Conservation (phyloP, 495 filamentous ascomycete genomes). For the Alectoria sarmentosa region DNA sequence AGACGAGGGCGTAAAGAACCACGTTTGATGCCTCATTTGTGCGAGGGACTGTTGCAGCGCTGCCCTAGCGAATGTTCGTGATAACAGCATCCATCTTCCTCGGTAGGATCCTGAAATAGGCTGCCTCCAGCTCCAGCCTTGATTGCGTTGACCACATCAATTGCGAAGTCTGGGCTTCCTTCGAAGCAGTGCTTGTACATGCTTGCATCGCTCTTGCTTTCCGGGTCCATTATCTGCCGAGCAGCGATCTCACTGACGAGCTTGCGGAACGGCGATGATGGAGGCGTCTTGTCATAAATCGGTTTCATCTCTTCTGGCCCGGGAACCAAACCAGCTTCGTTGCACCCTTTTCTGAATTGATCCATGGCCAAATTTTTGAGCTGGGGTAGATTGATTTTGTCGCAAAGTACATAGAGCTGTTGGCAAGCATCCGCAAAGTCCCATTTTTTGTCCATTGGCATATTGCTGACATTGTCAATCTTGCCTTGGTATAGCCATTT, state of each 20-base stretch:
- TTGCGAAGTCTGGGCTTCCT: constrained; percentile 39
- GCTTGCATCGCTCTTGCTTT: constrained; percentile 36
- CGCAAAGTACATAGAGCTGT: constrained; percentile 43
- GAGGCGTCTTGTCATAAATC: constrained; percentile 36
- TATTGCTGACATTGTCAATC: constrained; percentile 37
- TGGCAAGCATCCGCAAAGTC: constrained; percentile 43
- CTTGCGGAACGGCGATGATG: constrained; percentile 36
- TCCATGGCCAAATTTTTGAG: constrained; percentile 45
- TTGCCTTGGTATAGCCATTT: constrained; percentile 47
- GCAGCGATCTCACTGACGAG: constrained; percentile 44
- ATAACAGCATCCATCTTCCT: constrained; percentile 35
- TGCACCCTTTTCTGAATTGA: constrained; percentile 39
- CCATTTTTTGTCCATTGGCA: constrained; percentile 39
- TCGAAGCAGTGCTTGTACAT: constrained; percentile 40
- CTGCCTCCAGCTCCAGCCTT: constrained; percentile 35
- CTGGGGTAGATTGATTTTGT: constrained; percentile 38
- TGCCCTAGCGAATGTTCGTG: constrained; percentile 39
- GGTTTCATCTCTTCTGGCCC: constrained; percentile 44
- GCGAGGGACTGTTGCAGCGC: constrained; percentile 14
- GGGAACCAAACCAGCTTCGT: constrained; percentile 38
- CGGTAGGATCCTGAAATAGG: constrained; percentile 43
- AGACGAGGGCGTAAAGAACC: neutral
- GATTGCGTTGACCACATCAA: constrained; percentile 44
- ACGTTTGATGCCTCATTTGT: neutral
- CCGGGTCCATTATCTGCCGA: constrained; percentile 46